phyloP scores from a whole-genome alignment of 192 early-diverging fungal species.

The Podochytrium sp. region DNA sequence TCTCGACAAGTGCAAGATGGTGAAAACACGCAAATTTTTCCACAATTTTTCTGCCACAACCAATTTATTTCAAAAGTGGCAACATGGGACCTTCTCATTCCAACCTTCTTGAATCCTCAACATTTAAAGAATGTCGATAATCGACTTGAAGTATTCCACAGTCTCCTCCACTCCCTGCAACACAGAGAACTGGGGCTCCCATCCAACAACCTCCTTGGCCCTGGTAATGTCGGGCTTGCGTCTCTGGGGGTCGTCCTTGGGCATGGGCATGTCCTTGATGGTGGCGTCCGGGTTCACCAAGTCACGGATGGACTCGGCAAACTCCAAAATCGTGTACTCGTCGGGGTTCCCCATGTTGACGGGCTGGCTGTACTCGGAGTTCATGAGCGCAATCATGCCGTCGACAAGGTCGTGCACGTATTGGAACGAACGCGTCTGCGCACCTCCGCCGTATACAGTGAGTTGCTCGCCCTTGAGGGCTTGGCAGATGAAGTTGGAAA shows the following conservation, averaged over 20 bases:
- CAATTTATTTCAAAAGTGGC: too few species aligned
- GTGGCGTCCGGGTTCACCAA: slow-evolving; percentile 59
- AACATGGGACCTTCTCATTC: too few species aligned
- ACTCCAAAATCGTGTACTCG: slow-evolving; percentile 78
- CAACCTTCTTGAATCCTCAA: too few species aligned
- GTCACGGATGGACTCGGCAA: slow-evolving; percentile 75
- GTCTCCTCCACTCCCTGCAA: slow-evolving; percentile 80
- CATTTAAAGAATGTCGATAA: slow-evolving; percentile 19
- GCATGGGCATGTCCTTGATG: slow-evolving; percentile 68
- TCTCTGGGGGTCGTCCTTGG: slow-evolving; percentile 77
- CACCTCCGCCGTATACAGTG: slow-evolving; percentile 81
- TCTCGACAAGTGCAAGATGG: too few species aligned
- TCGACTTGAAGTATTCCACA: slow-evolving; percentile 70
- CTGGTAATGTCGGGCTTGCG: slow-evolving; percentile 75
- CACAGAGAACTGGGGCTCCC: slow-evolving; percentile 77
- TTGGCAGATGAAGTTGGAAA: slow-evolving; percentile 87
- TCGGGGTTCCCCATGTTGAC: slow-evolving; percentile 85
- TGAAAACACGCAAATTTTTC: too few species aligned
- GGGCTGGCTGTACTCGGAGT: slow-evolving; percentile 67
- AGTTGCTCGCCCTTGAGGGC: slow-evolving; percentile 73
- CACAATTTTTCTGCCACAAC: too few species aligned
- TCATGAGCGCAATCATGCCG: slow-evolving; percentile 79
- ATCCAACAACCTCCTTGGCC: slow-evolving; percentile 67
- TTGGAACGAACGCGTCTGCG: slow-evolving; percentile 82
- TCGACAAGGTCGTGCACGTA: slow-evolving; percentile 86